Conservation (phyloP, 2,329 filamentous ascomycete species). For the Aspergillus pseudoglaucus region DNA sequence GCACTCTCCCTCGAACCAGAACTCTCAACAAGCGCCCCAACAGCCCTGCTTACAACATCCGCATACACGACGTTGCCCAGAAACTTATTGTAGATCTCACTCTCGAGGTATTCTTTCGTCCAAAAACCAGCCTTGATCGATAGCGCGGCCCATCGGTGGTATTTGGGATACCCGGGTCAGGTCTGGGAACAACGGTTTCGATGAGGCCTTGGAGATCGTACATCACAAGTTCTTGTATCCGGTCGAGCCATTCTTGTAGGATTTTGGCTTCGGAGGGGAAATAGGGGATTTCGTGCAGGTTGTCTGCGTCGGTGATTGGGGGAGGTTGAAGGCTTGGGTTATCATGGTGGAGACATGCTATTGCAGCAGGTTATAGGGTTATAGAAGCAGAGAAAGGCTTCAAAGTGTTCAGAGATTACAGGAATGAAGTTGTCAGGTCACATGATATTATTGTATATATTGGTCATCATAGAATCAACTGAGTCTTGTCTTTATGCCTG, state of each 20-base stretch:
- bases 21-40: not conserved
- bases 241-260: not conserved
- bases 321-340: not conserved
- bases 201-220: not conserved
- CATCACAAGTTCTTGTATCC: not conserved
- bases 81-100: not conserved
- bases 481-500: conserved; percentile 33
- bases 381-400: no score
- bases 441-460: no score
- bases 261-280: not conserved
- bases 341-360: not conserved
- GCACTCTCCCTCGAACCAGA: not conserved
- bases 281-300: not conserved
- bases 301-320: not conserved
- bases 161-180: not conserved
- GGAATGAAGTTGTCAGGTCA: no score
- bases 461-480: no score
- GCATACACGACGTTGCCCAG: not conserved
- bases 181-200: not conserved
- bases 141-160: not conserved
- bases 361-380: no score
- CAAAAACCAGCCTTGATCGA: not conserved
- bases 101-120: not conserved
- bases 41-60: not conserved
- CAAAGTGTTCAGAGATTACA: no score